Evolutionary conservation across 2,329 filamentous ascomycete genomes (phyloP), one percentile per base, ranked within the genome.

Genomic region (Grosmannia huntii): DNA sequence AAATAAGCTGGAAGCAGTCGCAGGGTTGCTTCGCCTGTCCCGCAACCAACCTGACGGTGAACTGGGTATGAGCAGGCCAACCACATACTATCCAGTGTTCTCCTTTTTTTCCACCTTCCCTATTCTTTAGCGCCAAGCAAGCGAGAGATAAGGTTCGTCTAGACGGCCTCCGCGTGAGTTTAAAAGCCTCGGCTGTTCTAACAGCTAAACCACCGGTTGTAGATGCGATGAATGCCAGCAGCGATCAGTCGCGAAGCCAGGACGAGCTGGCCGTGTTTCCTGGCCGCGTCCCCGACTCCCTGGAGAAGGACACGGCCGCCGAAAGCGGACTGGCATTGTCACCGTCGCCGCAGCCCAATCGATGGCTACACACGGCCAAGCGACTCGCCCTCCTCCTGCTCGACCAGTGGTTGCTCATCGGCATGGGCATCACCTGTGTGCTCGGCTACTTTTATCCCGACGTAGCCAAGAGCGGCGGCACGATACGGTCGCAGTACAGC

Each of bases 321-420:
- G 41, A 44, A 10, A 3, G 5, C 33, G 3, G 33, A 48, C 5
- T 7, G 21, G 3, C 49, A 27, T 19, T 16, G 10, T 10, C 11
- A 16, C 14, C 49, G 14, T 9, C 9, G 5, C 10, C 31, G 9
- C 51, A 19, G 10, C 2, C n/a, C 12, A 9, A 28, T 12, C 51
- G 12, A 33, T 21, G 52, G 28, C 33, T 6, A 21, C n/a, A 11
- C 21, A 25, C 33, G 33, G 33, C 33, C 21, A 27, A 36, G 19
- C 33, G 33, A 9, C 12, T 23, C 38, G 23, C 19, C 7, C 9
- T 28, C 41, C 69, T 80, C 58, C 54, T 81, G 53, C 68, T 73
- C 55, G 76, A 79, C 58, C 84, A 87, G 71, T 87, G 83, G 80
- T 78, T 87, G 58, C 73, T 87, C 21, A 75, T 86, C 58, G 81